Evolutionary conservation across 2,329 filamentous ascomycete species (phyloP), one percentile per base, ranked within the genome.

Genomic region (Clonostachys solani): DNA sequence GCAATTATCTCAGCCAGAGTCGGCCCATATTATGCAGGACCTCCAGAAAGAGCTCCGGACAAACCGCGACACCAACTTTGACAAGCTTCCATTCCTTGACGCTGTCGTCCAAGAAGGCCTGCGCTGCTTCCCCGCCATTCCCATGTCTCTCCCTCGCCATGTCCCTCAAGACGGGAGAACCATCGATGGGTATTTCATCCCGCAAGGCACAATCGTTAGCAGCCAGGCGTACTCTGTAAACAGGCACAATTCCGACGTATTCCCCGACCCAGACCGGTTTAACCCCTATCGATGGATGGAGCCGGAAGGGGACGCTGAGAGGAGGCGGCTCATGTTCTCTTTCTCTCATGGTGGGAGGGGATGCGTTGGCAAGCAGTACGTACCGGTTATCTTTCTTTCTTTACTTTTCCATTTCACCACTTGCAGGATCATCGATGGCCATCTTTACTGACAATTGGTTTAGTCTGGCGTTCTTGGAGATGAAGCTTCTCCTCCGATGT

Each of bases 261-360:
- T 95, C 61, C 83, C 86, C 1, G 78, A 91, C 40, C 87, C 91
- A 0, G 87, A 95, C 50, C 67, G 64, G 6, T 96, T 92, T 60
- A 75, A 84, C 44, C 92, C 92, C 0, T 87, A 92, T 48, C 78
- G 92, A 54, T 96, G 92, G 92, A 79, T 96, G 53, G 81, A 77
- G 15, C 74, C 78, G 9, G 77, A 84, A 42, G 89, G 88, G 3
- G 89, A 92, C 56, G 77, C 86, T 49, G 87, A 92, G 56, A 73
- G 81, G 48, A 79, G 79, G 54, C 69, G 79, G 40, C 57, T 80
- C 8, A 79, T 84, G 56, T 86, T 86, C 68, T 78, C 84, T 0
- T 87, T 87, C 67, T 77, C 81, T 7, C 78, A 72, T 43, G 84
- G 84, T 5, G 83, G 81, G 1, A 68, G 84, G 54, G 83, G 82